phyloP scores from a whole-genome alignment of 495 filamentous ascomycete genomes.

The Mycothermus thermophilus region DNA sequence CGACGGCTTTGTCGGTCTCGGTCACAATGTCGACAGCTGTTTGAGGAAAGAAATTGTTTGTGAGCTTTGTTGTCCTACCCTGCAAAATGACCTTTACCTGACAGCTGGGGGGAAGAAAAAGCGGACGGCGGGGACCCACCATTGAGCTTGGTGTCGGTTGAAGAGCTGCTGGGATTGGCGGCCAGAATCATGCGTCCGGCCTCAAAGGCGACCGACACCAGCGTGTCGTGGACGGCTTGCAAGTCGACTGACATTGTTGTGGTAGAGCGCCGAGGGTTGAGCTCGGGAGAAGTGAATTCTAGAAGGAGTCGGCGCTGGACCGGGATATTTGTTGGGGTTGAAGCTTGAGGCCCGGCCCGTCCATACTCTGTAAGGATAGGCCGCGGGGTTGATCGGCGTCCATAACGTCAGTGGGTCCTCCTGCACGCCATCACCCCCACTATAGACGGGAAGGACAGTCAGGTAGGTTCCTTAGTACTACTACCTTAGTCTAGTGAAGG shows the following conservation, averaged over 20 bases:
- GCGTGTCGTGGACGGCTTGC: conserved; percentile 65
- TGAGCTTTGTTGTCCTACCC: too few relatives aligned
- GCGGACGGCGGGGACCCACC: conserved; percentile 33
- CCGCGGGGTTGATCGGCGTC: too few relatives aligned
- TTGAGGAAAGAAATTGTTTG: conserved; percentile 6
- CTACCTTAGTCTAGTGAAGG: too few relatives aligned
- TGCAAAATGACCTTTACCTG: too few relatives aligned
- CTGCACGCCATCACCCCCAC: too few relatives aligned
- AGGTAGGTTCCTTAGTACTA: too few relatives aligned
- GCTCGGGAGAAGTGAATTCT: not conserved
- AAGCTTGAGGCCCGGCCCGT: too few relatives aligned
- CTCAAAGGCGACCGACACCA: conserved; percentile 57
- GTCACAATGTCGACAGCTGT: conserved; percentile 74
- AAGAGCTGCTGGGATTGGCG: conserved; percentile 52
- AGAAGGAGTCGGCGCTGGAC: not conserved
- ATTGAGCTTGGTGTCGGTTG: conserved; percentile 68
- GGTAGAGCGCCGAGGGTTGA: not conserved
- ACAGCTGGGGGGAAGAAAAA: conserved; percentile 1
- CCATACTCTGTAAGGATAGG: too few relatives aligned
- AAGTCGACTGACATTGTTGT: conserved; percentile 45
- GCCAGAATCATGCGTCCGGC: conserved; percentile 72
- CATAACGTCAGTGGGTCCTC: too few relatives aligned
- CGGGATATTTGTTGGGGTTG: not conserved
- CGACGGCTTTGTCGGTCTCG: conserved; percentile 72
- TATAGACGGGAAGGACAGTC: too few relatives aligned